Evolutionary conservation across 192 early-diverging fungal genomes (phyloP).

Genomic region (Blastocladiella britannica): DNA sequence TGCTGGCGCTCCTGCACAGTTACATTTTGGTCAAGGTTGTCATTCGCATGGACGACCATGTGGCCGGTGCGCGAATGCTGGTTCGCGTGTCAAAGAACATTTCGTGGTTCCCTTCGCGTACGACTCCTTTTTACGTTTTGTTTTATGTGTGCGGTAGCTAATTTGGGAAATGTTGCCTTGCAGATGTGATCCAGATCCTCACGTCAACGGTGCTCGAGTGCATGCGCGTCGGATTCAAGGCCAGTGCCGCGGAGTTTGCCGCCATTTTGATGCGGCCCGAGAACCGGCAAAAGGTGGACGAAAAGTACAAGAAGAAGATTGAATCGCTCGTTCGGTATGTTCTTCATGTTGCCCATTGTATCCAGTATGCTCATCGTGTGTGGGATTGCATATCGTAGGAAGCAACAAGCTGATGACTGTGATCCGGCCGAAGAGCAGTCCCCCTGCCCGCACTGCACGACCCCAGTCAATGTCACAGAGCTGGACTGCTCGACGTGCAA

Average conservation of each 20-base stretch:
- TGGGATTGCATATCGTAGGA: background rate
- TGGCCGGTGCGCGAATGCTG: slow-evolving; percentile 26
- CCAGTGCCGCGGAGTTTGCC: slow-evolving; percentile 27
- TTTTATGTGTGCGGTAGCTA: too few species aligned
- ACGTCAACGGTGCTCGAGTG: slow-evolving; percentile 44
- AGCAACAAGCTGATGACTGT: slow-evolving; percentile 27
- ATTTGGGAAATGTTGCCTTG: background rate
- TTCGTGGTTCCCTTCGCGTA: slow-evolving; percentile 27
- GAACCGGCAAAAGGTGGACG: slow-evolving; percentile 27
- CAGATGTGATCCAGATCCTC: slow-evolving; percentile 25
- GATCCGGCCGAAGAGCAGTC: slow-evolving; percentile 19
- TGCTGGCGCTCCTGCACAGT: slow-evolving; percentile 36
- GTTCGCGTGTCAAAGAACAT: slow-evolving; percentile 32
- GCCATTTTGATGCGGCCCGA: slow-evolving; percentile 37
- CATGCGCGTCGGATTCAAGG: slow-evolving; percentile 26
- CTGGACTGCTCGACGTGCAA: slow-evolving; percentile 35
- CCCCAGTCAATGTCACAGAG: slow-evolving; percentile 17
- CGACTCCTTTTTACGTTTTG: too few species aligned
- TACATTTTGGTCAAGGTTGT: slow-evolving; percentile 37
- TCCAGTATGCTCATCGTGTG: slow-evolving; percentile 1
- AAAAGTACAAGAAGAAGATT: slow-evolving; percentile 31
- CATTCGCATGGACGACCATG: slow-evolving; percentile 22
- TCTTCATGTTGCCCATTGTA: slow-evolving; percentile 1
- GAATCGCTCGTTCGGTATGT: slow-evolving; percentile 29
- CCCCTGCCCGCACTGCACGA: slow-evolving; percentile 28